Evolutionary conservation across 2,329 filamentous ascomycete species (phyloP), one percentile per base, ranked within the genome.

Genomic region (Ophiostoma himal-ulmi): DNA sequence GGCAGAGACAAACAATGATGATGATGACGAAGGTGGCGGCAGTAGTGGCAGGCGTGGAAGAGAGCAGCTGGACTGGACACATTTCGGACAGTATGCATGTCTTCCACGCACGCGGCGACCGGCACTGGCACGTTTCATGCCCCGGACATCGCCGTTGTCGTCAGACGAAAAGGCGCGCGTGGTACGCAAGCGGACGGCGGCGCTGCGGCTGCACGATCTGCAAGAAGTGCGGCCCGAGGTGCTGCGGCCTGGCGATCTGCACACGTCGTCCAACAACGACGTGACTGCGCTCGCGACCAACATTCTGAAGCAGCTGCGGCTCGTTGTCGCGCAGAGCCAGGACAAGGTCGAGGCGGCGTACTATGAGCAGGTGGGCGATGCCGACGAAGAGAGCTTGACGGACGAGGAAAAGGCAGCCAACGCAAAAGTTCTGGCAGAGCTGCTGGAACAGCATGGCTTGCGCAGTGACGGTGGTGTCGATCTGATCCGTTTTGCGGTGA

Each of bases 401-500:
- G 81, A 85, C 71, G 79, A 78, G 66, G 78, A 78, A 8, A 81
- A 78, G 11, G 80, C 64, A 36, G 65, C 11, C 37, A 67, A 67
- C 39, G 37, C 11, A 10, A 26, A 48, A 22, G 30, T 67, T 5
- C 68, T 72, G 66, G 69, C 60, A 20, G 70, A 60, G 30, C 70
- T 73, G 20, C 89, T 93, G 83, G 85, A 87, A 52, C 83, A 86
- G 70, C 81, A 91, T 75, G 86, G 89, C 2, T 81, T 97, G 17
- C 85, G 88, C 14, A 83, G 84, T 22, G 88, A 88, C 1, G 89
- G 89, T 1, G 91, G 92, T 20, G 86, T 97, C 3, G 88, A 91
- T 68, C 80, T 97, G 14, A 90, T 97, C 78, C 88, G 91, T 69
- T 98, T 97, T 75, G 92, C 93, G 57, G 86, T 98, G 73, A 97